Evolutionary conservation across 176 grass and related monocot species (phyloP), one percentile per base, ranked within the genome.

Genomic region (Poa annua): DNA sequence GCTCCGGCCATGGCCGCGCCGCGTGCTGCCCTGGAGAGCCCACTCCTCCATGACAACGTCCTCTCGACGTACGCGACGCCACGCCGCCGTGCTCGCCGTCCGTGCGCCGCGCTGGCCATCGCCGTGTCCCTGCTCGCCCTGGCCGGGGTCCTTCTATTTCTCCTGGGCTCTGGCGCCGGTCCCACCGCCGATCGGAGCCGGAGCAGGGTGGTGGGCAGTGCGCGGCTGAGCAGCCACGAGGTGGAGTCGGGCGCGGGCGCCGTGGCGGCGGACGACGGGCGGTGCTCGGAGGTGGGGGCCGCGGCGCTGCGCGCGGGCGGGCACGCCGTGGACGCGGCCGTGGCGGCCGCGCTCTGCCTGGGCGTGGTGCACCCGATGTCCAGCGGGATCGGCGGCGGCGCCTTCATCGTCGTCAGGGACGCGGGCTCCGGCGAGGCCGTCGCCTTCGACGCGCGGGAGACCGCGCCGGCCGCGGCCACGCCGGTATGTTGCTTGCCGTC

Each of bases 291-390:
- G 79, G 86, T 91, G 29, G 95, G 92, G 11, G 88, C 84, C 1
- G 86, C 69, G 29, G 89, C 84, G 78, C 86, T 98, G 66, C 85
- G 89, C 0, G 82, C 84, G 0, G 95, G 95, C 15, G 92, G 95
- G 51, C 95, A 98, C 86, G 95, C 95, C 3, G 96, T 93, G 52
- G 96, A 98, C 65, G 92, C 96, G 24, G 85, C 92, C 11, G 80
- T 91, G 17, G 96, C 90, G 12, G 76, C 90, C 1, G 82, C 90
- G 79, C 88, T 98, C 13, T 98, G 96, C 87, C 87, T 92, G 11
- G 96, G 96, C 0, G 96, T 98, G 0, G 95, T 97, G 55, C 95
- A 97, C 79, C 90, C 95, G 7, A 81, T 97, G 75, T 97, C 95
- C 6, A 97, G 95, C 69, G 95, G 95, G 32, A 8, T 93, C 17